Conservation (phyloP, 352 stramenopile genomes). For the Pseudoperonospora humuli region DNA sequence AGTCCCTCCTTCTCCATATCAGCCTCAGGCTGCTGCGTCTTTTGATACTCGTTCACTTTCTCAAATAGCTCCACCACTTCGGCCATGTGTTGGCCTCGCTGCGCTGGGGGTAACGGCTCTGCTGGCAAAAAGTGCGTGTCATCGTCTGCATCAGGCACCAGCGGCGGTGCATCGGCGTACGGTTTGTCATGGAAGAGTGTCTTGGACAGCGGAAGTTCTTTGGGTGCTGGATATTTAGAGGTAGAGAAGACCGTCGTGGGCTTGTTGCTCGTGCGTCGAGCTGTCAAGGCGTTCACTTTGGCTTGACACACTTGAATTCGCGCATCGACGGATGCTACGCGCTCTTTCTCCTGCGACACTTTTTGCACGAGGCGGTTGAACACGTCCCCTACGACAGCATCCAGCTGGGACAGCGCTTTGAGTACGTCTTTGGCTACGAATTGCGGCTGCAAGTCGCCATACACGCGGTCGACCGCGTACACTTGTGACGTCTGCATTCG, state of each 20-base stretch:
- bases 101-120: conserved; percentile 56
- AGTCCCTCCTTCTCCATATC: conserved; percentile 83
- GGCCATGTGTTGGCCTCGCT: conserved; percentile 69
- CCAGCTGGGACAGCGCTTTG: conserved; percentile 77
- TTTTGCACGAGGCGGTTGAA: conserved; percentile 77
- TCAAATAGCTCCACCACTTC: conserved; percentile 82
- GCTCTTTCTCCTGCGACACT: conserved; percentile 72
- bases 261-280: conserved; percentile 75
- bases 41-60: conserved; percentile 71
- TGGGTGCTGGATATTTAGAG: conserved; percentile 78
- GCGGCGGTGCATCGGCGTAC: conserved; percentile 64
- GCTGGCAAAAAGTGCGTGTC: conserved; percentile 79
- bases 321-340: conserved; percentile 61
- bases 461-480: conserved; percentile 82
- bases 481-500: conserved; percentile 83
- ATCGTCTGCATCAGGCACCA: conserved; percentile 62
- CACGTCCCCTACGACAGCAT: conserved; percentile 76
- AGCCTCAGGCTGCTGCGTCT: conserved; percentile 61
- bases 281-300: conserved; percentile 79
- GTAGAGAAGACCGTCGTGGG: conserved; percentile 86
- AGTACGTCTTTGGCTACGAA: conserved; percentile 84
- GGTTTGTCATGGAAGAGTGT: conserved; percentile 81
- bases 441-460: conserved; percentile 74
- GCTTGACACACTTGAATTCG: conserved; percentile 74
- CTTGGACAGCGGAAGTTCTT: conserved; percentile 54